These are phyloP conservation scores for Pythium grandisporangium DNA, from an alignment of 352 stramenopile genomes.

Conservation along the genomic window DNA sequence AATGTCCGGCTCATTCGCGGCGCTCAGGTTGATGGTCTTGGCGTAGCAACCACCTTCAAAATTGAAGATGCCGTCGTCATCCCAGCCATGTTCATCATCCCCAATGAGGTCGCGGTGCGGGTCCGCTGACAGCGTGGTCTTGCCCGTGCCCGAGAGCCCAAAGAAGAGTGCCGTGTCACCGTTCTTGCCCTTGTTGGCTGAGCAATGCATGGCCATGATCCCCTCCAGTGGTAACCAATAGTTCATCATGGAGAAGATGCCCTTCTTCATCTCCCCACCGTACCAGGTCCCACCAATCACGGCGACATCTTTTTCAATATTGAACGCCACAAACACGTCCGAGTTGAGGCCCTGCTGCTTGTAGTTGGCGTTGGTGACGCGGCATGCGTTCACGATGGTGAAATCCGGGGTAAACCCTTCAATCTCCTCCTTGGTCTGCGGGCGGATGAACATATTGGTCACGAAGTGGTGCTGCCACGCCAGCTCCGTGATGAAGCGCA, in stretches of 20 bases:
- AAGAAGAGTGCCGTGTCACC: slow-evolving; percentile 98
- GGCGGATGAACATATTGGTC: slow-evolving; percentile 95
- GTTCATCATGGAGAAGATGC: slow-evolving; percentile 98
- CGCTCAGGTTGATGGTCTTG: slow-evolving; percentile 97
- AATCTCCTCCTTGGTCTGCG: slow-evolving; percentile 76
- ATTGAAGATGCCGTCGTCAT: slow-evolving; percentile 98
- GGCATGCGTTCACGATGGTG: slow-evolving; percentile 98
- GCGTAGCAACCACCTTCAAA: slow-evolving; percentile 99
- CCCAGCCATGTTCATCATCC: slow-evolving; percentile 95
- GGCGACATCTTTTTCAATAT: slow-evolving; percentile 93
- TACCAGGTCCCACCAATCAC: slow-evolving; percentile 96
- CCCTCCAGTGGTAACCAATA: slow-evolving; percentile 94
- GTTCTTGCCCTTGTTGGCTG: slow-evolving; percentile 95
- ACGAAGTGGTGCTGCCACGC: slow-evolving; percentile 98
- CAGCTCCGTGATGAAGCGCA: slow-evolving; percentile 97
- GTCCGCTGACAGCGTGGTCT: slow-evolving; percentile 90
- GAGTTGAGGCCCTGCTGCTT: slow-evolving; percentile 92
- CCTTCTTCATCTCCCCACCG: slow-evolving; percentile 98
- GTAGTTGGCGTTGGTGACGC: slow-evolving; percentile 91
- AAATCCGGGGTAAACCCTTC: slow-evolving; percentile 95
- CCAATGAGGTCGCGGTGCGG: slow-evolving; percentile 76
- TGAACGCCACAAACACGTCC: slow-evolving; percentile 96
- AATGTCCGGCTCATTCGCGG: slow-evolving; percentile 97
- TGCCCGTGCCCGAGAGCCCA: slow-evolving; percentile 87
- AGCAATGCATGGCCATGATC: slow-evolving; percentile 98